These are phyloP conservation scores for Beauveria asiatica DNA, from an alignment of 2,329 filamentous ascomycete species.

Conservation along the genomic window DNA sequence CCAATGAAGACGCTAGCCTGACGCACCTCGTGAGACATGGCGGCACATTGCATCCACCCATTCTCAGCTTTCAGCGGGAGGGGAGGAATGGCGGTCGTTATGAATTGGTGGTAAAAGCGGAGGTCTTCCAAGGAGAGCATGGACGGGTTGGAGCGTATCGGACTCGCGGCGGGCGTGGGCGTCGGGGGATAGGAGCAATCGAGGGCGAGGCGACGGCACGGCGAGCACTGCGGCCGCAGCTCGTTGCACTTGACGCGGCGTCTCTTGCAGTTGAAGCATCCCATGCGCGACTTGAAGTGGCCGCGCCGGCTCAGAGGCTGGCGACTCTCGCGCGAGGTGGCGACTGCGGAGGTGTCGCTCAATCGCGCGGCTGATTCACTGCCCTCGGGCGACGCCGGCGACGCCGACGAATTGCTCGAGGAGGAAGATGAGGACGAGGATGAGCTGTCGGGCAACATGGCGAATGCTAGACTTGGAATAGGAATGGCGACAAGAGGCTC, in stretches of 20 bases:
- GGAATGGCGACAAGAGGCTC: not conserved
- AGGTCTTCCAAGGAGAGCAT: slow-evolving; percentile 35
- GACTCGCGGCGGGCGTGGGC: not conserved
- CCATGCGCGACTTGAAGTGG: slow-evolving; percentile 23
- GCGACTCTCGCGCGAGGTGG: not conserved
- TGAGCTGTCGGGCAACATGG: not conserved
- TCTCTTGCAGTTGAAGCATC: slow-evolving; percentile 26
- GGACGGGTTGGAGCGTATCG: slow-evolving; percentile 12
- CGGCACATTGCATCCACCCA: slow-evolving; percentile 26
- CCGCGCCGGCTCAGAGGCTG: slow-evolving; percentile 16
- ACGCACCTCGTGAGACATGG: slow-evolving; percentile 27
- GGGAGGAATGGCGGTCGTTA: slow-evolving; percentile 32
- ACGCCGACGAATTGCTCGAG: not conserved
- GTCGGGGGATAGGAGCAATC: slow-evolving; percentile 24
- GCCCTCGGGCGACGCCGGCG: not conserved
- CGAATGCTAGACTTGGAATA: not conserved
- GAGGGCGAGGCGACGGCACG: slow-evolving; percentile 26
- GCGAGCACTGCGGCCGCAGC: slow-evolving; percentile 19
- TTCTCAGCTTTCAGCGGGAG: slow-evolving; percentile 24
- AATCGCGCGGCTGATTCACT: not conserved
- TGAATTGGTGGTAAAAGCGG: slow-evolving; percentile 42
- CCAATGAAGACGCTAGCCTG: not conserved
- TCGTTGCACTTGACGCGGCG: slow-evolving; percentile 26
- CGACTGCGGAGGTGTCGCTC: not conserved
- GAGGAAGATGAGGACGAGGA: not conserved